Base-by-base conservation (phyloP, 2,329 filamentous ascomycete species). In the Penicillium sp. region DNA sequence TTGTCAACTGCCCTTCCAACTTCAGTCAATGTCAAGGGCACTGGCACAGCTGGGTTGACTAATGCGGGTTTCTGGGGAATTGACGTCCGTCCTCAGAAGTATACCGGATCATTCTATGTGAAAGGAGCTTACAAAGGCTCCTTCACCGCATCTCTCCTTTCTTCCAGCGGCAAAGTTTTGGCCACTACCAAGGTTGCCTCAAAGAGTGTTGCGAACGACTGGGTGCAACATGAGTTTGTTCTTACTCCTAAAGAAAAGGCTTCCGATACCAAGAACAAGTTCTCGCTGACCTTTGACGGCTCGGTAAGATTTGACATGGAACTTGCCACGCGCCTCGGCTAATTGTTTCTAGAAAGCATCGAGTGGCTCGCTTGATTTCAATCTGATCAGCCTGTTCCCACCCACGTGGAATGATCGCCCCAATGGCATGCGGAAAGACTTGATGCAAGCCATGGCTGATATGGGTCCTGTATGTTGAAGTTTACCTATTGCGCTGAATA, bases 41-140 rank as follows among this genome's bases (percentile, higher is more conserved):
- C 69, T 31, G 78, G 78, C 4, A 72, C 72, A 40, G 70, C 78
- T 34, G 81, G 81, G 1, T 76, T 83, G 55, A 67, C 75, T 48
- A 83, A 83, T 57, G 71, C 76, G 27, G 81, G 78, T 0, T 81
- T 77, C 68, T 82, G 79, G 78, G 81, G 81, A 4, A 81, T 83
- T 46, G 77, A 80, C 53, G 78, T 82, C 19, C 73, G 68, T 7
- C 69, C 72, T 23, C 77, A 81, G 58, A 75, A 74, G 40, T 83
- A 82, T 65, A 78, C 75, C 19, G 78, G 76, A n/a, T 79, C 77
- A 1, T 82, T 83, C 66, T 82, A 77, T 63, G 78, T 79, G 7
- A 71, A 74, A 53, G 72, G 74, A 2, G 64, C 70, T 6, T 72
- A 76, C 43, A 65, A 64, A 21, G 71, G 69, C 49, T 68, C 65